Conservation (phyloP, 2,329 filamentous ascomycete genomes). For the Fusarium nodosum region DNA sequence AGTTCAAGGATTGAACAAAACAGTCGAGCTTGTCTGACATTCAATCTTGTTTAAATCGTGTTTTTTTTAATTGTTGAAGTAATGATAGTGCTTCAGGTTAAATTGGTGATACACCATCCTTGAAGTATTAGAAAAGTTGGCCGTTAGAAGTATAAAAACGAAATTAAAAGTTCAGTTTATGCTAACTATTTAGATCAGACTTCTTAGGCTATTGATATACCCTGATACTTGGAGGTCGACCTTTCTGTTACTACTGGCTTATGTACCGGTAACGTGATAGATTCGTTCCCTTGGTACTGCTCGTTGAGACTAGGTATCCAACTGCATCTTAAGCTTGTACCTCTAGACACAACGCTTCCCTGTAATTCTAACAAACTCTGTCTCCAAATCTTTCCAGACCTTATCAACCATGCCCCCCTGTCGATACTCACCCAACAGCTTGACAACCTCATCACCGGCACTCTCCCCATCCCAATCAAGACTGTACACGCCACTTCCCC, state of each 20-base stretch:
- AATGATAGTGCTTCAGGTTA: too few relatives aligned
- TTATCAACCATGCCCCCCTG: constrained; percentile 40
- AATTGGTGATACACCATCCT: not conserved
- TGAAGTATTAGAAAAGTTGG: too few relatives aligned
- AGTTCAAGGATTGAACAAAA: not conserved
- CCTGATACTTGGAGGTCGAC: too few relatives aligned
- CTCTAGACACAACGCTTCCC: constrained; percentile 7
- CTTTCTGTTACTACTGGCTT: too few relatives aligned
- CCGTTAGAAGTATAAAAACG: too few relatives aligned
- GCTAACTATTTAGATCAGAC: too few relatives aligned
- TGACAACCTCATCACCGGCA: constrained; percentile 28
- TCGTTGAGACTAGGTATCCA: too few relatives aligned
- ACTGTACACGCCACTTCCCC: constrained; percentile 47
- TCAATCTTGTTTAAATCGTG: not conserved
- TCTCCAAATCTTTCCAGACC: constrained; percentile 45
- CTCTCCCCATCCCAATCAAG: constrained; percentile 45
- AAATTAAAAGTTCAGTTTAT: too few relatives aligned
- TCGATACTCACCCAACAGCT: constrained; percentile 33
- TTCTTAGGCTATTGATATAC: too few relatives aligned
- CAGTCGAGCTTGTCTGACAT: not conserved
- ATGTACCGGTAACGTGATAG: too few relatives aligned
- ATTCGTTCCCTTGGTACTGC: not conserved
- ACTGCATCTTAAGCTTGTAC: not conserved
- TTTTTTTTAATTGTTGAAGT: not conserved
- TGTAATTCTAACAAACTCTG: constrained; percentile 44